Evolutionary conservation across 768 basidiomycete genomes (phyloP).

Genomic region (Termitomyces heimii): DNA sequence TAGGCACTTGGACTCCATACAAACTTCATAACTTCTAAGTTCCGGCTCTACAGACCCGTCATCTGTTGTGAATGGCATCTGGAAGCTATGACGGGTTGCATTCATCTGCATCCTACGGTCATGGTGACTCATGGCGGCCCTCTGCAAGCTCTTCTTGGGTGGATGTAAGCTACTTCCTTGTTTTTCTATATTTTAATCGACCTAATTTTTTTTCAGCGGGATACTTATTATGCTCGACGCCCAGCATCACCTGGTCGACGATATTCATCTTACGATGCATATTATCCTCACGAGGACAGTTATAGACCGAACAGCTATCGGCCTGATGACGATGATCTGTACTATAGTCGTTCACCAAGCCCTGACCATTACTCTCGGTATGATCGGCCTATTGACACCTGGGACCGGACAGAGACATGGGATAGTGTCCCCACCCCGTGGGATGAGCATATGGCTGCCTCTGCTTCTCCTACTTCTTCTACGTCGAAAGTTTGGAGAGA

Average conservation of each 20-base stretch:
- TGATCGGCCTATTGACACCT: constrained; percentile 33
- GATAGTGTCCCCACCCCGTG: constrained; percentile 26
- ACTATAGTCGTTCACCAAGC: constrained; percentile 43
- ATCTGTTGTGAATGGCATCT: constrained; percentile 29
- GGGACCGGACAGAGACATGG: constrained; percentile 43
- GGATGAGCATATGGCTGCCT: constrained; percentile 37
- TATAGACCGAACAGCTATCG: constrained; percentile 16
- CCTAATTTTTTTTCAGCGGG: constrained; percentile 23
- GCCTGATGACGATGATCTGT: constrained; percentile 18
- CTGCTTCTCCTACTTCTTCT: constrained; percentile 29
- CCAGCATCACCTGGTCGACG: constrained; percentile 45
- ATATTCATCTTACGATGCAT: constrained; percentile 43
- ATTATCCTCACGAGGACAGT: constrained; percentile 28
- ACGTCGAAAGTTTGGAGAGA: constrained; percentile 24
- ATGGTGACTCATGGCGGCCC: constrained; percentile 27
- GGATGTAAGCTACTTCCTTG: constrained; percentile 31
- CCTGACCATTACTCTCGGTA: constrained; percentile 41
- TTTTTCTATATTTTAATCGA: neutral
- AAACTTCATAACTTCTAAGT: neutral
- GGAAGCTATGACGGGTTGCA: constrained; percentile 33
- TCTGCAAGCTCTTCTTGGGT: constrained; percentile 23
- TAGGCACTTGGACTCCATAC: neutral
- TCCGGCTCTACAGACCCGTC: neutral
- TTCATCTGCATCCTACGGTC: constrained; percentile 23
- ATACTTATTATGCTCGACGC: constrained; percentile 29